Percentiles rank a stretch among this genome's conserved stretches.
phyloP scores from a whole-genome alignment of 2,329 filamentous ascomycete species.

The Penicillium digitatum region DNA sequence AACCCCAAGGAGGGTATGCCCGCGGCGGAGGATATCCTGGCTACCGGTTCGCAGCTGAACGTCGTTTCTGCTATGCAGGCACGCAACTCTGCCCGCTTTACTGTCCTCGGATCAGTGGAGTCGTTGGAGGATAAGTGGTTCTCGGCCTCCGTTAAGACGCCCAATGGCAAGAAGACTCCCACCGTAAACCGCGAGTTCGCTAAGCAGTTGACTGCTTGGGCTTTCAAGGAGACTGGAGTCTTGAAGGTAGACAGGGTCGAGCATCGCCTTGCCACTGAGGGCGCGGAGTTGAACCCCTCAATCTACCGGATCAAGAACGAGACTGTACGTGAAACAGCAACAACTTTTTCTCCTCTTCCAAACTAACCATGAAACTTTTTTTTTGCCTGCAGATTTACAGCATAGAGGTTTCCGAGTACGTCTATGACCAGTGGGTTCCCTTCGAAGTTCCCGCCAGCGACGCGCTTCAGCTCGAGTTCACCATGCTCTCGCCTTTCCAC shows the following conservation, averaged over 20 bases:
- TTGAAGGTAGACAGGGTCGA: conserved; percentile 77
- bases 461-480: conserved; percentile 88
- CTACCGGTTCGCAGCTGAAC: conserved; percentile 74
- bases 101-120: conserved; percentile 79
- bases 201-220: conserved; percentile 82
- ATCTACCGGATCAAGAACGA: conserved; percentile 97
- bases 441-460: conserved; percentile 69
- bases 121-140: conserved; percentile 88
- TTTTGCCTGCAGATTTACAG: conserved; percentile 62
- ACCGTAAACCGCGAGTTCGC: conserved; percentile 82
- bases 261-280: conserved; percentile 62
- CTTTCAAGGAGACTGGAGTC: conserved; percentile 91
- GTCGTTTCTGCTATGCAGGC: conserved; percentile 85
- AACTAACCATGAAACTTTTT: conserved; percentile 26
- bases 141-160: conserved; percentile 66
- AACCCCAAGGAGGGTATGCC: conserved; percentile 81
- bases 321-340: conserved; percentile 64
- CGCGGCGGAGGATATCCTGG: conserved; percentile 75
- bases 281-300: conserved; percentile 63
- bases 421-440: conserved; percentile 67
- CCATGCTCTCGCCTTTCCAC: conserved; percentile 97
- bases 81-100: conserved; percentile 86
- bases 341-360: not conserved
- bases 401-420: conserved; percentile 85
- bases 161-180: conserved; percentile 54